Conservation (phyloP, 257 asterid genomes). For the Penstemon davidsonii region DNA sequence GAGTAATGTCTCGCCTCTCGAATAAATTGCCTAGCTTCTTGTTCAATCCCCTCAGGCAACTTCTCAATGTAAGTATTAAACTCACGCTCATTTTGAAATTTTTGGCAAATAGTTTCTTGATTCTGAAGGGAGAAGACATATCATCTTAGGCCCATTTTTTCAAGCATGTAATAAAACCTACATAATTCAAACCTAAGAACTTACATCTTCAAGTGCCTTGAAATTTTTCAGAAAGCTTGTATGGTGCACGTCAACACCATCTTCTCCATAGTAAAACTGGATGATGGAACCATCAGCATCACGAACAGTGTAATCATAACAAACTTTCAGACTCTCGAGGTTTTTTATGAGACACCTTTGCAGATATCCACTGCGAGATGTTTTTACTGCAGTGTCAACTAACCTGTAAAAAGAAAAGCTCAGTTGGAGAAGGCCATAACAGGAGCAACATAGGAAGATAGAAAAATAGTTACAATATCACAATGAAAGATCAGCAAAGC, state of each 20-base stretch:
- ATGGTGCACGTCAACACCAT: constrained; percentile 85
- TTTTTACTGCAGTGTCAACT: constrained; percentile 98
- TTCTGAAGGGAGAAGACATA: constrained; percentile 49
- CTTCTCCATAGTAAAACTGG: constrained; percentile 94
- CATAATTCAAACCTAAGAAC: constrained; percentile 25
- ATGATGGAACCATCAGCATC: constrained; percentile 95
- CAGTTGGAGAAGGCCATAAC: constrained; percentile 22
- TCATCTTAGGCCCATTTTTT: constrained; percentile 4
- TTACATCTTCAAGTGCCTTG: constrained; percentile 76
- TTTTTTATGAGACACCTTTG: constrained; percentile 89
- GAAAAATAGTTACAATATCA: background rate
- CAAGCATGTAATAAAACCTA: constrained; percentile 20
- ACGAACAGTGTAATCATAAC: constrained; percentile 92
- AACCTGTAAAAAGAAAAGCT: constrained; percentile 49
- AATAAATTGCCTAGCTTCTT: constrained; percentile 49
- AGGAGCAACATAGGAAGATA: background rate
- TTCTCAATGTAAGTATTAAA: constrained; percentile 60
- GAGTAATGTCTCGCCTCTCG: constrained; percentile 25
- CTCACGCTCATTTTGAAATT: constrained; percentile 45
- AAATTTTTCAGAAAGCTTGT: constrained; percentile 88
- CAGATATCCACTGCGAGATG: constrained; percentile 98
- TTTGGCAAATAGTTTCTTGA: constrained; percentile 63
- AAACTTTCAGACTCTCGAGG: constrained; percentile 87
- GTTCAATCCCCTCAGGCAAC: constrained; percentile 80
- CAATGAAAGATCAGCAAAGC: background rate